These are phyloP conservation scores for Achlya hypogyna DNA, from an alignment of 352 stramenopile species.

Conservation along the genomic window DNA sequence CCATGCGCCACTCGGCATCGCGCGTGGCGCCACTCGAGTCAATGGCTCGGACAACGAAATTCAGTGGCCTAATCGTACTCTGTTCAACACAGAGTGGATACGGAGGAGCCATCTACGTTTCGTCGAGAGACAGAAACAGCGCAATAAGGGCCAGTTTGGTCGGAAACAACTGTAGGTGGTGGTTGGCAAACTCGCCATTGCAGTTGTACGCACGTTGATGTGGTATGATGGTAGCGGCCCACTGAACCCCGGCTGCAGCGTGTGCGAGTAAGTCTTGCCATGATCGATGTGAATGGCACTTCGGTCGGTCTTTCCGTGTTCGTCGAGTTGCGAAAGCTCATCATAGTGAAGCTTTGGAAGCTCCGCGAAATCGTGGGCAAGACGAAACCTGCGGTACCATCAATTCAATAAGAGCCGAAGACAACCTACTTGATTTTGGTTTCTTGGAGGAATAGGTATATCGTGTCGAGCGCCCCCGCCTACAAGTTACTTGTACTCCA, in stretches of 20 bases:
- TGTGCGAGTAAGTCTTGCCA: constrained; percentile 13
- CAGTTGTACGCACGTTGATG: not conserved
- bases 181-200: not conserved
- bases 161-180: constrained; percentile 6
- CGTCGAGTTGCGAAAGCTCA: not conserved
- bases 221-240: constrained; percentile 4
- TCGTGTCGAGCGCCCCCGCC: constrained; percentile 6
- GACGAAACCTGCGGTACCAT: not conserved
- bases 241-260: not conserved
- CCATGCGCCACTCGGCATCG: not conserved
- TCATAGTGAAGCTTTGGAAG: not conserved
- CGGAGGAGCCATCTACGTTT: no score
- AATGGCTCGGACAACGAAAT: constrained; percentile 9
- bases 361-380: constrained; percentile 8
- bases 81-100: no score
- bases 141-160: constrained; percentile 4
- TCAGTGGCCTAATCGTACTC: constrained; percentile 7
- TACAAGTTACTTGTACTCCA: not conserved
- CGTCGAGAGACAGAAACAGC: constrained; percentile 9
- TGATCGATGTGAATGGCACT: not conserved
- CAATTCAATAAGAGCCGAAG: not conserved
- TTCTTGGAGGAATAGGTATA: constrained; percentile 14
- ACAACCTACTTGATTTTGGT: constrained; percentile 12
- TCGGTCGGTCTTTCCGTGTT: not conserved
- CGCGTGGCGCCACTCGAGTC: not conserved